phyloP scores from a whole-genome alignment of 1,139 yeast species.

The Debaryomyces sp. region DNA sequence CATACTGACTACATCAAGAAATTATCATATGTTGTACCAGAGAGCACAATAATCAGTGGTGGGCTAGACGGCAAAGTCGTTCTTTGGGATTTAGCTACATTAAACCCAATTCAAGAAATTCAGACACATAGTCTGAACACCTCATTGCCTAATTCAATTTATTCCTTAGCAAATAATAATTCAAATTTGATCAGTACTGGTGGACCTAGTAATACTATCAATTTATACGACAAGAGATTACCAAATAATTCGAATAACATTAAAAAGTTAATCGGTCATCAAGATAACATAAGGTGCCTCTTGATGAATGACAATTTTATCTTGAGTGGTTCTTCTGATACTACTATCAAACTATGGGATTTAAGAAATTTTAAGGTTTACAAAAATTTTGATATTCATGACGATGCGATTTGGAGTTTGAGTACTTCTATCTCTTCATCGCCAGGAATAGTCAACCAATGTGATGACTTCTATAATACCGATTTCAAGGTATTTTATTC shows the following conservation, averaged over 20 bases:
- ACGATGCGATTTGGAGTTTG: conserved; percentile 73
- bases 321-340: conserved; percentile 81
- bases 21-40: conserved; percentile 37
- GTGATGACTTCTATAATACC: conserved; percentile 15
- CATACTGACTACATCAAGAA: conserved; percentile 90
- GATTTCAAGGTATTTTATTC: conserved; percentile 62
- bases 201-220: conserved; percentile 64
- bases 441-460: conserved; percentile 13
- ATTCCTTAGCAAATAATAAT: conserved; percentile 54
- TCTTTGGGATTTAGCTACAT: conserved; percentile 65
- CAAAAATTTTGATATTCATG: conserved; percentile 68
- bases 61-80: conserved; percentile 81
- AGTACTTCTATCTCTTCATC: conserved; percentile 21
- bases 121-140: conserved; percentile 22
- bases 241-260: conserved; percentile 36
- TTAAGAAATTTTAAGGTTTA: conserved; percentile 62
- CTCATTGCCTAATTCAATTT: conserved; percentile 54
- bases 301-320: conserved; percentile 58
- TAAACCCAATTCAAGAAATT: conserved; percentile 29
- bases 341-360: conserved; percentile 83
- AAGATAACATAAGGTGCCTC: conserved; percentile 74
- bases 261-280: conserved; percentile 71
- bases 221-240: conserved; percentile 60
- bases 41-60: conserved; percentile 59
- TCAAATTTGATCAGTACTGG: conserved; percentile 57